Conservation (phyloP, 176 grass and related monocot species). For the Eleusine indica region DNA sequence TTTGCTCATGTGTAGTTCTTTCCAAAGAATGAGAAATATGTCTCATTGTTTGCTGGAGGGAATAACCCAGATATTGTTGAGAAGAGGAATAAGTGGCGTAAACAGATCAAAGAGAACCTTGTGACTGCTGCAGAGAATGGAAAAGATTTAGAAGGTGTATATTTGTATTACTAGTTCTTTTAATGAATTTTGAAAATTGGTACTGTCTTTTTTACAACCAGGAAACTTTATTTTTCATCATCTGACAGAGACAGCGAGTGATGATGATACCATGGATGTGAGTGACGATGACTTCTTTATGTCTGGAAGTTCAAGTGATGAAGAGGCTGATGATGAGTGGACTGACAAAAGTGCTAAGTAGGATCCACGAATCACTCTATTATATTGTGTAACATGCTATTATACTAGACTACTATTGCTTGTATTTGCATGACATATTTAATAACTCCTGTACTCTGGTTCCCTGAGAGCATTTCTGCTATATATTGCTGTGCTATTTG, state of each 20-base stretch:
- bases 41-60: constrained; percentile 72
- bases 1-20: constrained; percentile 72
- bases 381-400: constrained; percentile 14
- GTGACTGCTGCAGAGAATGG: constrained; percentile 76
- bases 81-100: constrained; percentile 77
- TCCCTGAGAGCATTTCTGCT: not conserved
- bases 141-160: constrained; percentile 90
- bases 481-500: not conserved
- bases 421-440: not conserved
- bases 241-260: constrained; percentile 85
- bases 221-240: constrained; percentile 25
- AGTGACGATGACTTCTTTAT: constrained; percentile 98
- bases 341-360: constrained; percentile 98
- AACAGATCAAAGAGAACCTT: constrained; percentile 86
- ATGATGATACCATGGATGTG: constrained; percentile 89
- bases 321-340: constrained; percentile 98
- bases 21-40: constrained; percentile 91
- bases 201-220: constrained; percentile 24
- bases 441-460: not conserved
- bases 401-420: not conserved
- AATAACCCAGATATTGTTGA: constrained; percentile 57
- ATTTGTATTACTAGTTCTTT: constrained; percentile 16
- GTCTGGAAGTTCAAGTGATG: constrained; percentile 96
- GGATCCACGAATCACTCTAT: constrained; percentile 20
- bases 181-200: constrained; percentile 28